A percentile compares a stretch with the other conserved stretches of the same genome.
phyloP scores from a whole-genome alignment of 352 stramenopile species.

The Phytophthora macrochlamydospora region DNA sequence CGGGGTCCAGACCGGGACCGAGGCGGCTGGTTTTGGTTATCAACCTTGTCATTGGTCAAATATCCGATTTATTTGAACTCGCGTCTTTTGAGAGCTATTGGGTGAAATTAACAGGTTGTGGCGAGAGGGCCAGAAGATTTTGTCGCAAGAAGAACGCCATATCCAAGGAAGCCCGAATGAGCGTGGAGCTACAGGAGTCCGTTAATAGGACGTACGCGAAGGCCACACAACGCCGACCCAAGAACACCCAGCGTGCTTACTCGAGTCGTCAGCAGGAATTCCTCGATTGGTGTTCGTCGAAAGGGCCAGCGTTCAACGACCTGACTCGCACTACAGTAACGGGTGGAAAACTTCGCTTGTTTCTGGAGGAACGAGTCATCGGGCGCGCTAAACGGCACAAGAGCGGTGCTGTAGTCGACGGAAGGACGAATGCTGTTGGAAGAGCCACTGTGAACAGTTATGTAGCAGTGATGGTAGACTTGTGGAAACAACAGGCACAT shows the following conservation, averaged over 20 bases:
- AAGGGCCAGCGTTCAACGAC: background rate
- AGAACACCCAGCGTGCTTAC: background rate
- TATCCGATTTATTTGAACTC: background rate
- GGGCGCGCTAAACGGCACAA: background rate
- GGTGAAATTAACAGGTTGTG: background rate
- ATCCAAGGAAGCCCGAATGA: background rate
- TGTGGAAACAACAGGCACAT: conserved; percentile 7
- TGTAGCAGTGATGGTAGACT: conserved; percentile 2
- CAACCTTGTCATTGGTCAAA: background rate
- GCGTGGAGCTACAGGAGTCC: background rate
- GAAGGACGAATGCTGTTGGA: background rate
- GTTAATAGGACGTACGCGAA: background rate
- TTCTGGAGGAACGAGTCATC: background rate
- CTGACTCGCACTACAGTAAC: conserved; percentile 1
- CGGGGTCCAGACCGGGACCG: background rate
- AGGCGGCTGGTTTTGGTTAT: background rate
- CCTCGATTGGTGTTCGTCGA: background rate
- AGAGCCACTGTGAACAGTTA: background rate
- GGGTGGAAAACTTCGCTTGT: background rate
- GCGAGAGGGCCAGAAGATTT: no score
- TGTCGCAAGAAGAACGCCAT: background rate
- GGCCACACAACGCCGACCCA: background rate
- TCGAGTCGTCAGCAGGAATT: background rate
- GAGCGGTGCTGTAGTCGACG: background rate
- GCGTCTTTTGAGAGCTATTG: background rate